Conservation (phyloP, 2,329 filamentous ascomycete species). For the Colletotrichum sublineola region DNA sequence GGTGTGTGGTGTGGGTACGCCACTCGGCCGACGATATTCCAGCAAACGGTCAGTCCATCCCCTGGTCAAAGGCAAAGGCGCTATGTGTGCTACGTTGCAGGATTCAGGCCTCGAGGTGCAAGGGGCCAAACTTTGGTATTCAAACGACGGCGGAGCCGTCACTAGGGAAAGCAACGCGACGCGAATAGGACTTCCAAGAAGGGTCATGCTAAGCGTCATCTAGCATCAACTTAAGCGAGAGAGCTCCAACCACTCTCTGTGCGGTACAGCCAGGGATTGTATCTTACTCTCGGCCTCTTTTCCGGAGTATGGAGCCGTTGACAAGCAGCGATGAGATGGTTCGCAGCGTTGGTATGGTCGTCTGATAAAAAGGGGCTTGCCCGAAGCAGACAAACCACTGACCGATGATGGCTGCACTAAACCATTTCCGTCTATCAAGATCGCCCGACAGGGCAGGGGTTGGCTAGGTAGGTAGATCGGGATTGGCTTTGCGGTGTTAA, state of each 20-base stretch:
- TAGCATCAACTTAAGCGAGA: conserved; percentile 28
- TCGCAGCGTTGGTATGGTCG: neutral
- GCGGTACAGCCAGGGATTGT: conserved; percentile 18
- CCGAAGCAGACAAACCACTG: conserved; percentile 15
- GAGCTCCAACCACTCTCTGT: conserved; percentile 15
- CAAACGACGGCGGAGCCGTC: conserved; percentile 8
- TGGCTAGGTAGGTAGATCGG: neutral
- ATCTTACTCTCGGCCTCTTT: conserved; percentile 18
- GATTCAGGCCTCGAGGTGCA: neutral
- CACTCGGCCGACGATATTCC: conserved; percentile 12
- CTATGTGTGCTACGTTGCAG: conserved; percentile 7
- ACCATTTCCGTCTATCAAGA: conserved; percentile 2
- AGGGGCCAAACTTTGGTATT: conserved; percentile 3
- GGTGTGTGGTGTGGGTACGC: conserved; percentile 23
- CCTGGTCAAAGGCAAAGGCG: neutral
- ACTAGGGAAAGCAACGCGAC: conserved; percentile 13
- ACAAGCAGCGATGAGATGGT: conserved; percentile 10
- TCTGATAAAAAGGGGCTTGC: conserved; percentile 10
- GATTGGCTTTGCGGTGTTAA: conserved; percentile 3
- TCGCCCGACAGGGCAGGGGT: conserved; percentile 16
- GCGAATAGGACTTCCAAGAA: conserved; percentile 14
- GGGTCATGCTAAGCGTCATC: neutral
- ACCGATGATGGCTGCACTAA: neutral
- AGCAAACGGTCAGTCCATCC: conserved; percentile 12
- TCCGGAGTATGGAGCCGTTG: neutral